Evolutionary conservation across 306 rosid genomes (phyloP).

Genomic region (Heteromeles arbutifolia): DNA sequence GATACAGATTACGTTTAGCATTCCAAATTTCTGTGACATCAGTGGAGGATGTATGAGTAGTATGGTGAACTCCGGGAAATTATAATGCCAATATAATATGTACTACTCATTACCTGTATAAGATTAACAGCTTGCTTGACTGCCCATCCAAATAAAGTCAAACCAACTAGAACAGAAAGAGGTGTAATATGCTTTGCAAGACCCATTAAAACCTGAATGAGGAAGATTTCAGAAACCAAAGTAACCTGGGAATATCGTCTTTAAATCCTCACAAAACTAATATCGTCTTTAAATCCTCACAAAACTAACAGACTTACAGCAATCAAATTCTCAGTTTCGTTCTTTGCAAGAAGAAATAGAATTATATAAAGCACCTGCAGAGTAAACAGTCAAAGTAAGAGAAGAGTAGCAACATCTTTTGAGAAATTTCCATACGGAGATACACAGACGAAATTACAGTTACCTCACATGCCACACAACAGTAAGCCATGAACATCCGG

Average conservation of each 20-base stretch:
- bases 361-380: constrained; percentile 74
- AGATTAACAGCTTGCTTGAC: constrained; percentile 79
- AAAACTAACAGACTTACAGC: constrained; percentile 46
- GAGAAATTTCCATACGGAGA: background rate
- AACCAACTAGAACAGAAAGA: constrained; percentile 45
- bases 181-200: constrained; percentile 39
- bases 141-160: constrained; percentile 83
- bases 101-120: constrained; percentile 60
- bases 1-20: background rate
- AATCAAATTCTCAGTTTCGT: constrained; percentile 50
- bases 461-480: constrained; percentile 95
- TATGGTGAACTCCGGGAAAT: background rate
- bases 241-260: constrained; percentile 7
- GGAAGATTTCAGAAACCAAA: constrained; percentile 20
- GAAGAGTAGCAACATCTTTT: background rate
- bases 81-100: background rate
- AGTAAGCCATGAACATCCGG: constrained; percentile 94
- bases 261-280: constrained; percentile 2
- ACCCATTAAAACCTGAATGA: constrained; percentile 54
- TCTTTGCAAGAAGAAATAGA: constrained; percentile 70
- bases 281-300: constrained; percentile 5
- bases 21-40: background rate
- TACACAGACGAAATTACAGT: constrained; percentile 6
- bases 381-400: constrained; percentile 23
- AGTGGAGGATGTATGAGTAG: background rate